These are phyloP conservation scores for Craterostigma plantagineum DNA, from an alignment of 257 asterid genomes.

Conservation along the genomic window DNA sequence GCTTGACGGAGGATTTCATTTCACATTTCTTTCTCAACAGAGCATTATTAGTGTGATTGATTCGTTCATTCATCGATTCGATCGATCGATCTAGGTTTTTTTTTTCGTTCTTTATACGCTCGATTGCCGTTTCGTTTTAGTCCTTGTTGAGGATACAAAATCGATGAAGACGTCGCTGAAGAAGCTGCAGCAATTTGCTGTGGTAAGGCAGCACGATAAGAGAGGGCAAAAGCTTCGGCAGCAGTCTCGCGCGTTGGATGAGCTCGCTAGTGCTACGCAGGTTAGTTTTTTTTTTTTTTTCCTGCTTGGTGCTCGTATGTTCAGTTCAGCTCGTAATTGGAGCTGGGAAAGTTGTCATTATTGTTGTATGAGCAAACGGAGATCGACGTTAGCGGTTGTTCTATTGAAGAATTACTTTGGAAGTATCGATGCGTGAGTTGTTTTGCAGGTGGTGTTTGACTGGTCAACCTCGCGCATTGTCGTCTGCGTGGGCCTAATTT, in stretches of 20 bases:
- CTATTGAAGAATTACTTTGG: too few species aligned
- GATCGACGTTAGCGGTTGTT: too few species aligned
- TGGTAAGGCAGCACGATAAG: slow-evolving; percentile 30
- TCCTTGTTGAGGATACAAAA: slow-evolving; percentile 1
- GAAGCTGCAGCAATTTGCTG: slow-evolving; percentile 63
- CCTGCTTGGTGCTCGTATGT: background rate
- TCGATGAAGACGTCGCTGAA: slow-evolving; percentile 69
- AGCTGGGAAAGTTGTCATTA: too few species aligned
- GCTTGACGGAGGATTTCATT: slow-evolving; percentile 9
- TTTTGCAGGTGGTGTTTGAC: too few species aligned
- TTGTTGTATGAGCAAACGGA: too few species aligned
- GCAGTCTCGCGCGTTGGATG: slow-evolving; percentile 27
- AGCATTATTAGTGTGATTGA: slow-evolving; percentile 4
- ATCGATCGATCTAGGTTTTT: slow-evolving; percentile 1
- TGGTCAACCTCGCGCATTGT: too few species aligned
- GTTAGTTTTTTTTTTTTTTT: slow-evolving; percentile 11
- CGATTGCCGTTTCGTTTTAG: slow-evolving; percentile 1
- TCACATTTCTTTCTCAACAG: slow-evolving; percentile 3
- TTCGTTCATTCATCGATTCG: background rate
- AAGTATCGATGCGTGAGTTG: too few species aligned
- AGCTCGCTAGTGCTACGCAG: slow-evolving; percentile 73
- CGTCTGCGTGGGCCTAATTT: too few species aligned
- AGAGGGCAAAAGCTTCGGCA: slow-evolving; percentile 34
- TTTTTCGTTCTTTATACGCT: background rate
- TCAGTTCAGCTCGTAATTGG: background rate